Evolutionary conservation across 768 basidiomycete species (phyloP), one percentile per base, ranked within the genome.

Genomic region (Termitomyces sp.): DNA sequence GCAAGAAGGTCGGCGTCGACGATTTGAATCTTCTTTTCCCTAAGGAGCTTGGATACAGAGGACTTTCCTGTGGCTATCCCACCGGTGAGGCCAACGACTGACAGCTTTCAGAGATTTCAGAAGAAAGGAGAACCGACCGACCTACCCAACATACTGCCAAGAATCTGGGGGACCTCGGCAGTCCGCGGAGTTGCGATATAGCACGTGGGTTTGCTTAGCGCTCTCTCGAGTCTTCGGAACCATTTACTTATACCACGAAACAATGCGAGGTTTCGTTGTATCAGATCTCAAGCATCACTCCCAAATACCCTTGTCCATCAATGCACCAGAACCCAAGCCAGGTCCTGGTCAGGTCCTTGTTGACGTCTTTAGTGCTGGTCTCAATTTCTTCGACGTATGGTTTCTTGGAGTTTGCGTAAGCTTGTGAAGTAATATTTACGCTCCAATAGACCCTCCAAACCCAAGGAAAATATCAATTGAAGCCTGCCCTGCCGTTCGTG

Each of bases 21-120:
- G 63, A 98, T 75, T n/a, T 93, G 91, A 32, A 98, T 74, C 32
- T 73, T 59, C 63, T 85, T 85, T 0, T 78, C 74, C 52, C 80
- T 79, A 36, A 98, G 77, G 43, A 94, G 76, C 7, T 74, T 71
- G 0, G 94, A 92, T 11, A 94, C 97, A 13, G 94, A 90, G 0
- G 95, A 97, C 74, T 99, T 99, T 54, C 96, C 94, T 7, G 94
- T 94, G 22, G 94, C 92, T 57, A 99, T 98, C 2, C 95, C 93
- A 8, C 97, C 97, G 30, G 96, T 98, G 22, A 99, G 82, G 41
- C 97, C 96, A 60, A 97, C 82, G 58, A 98, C 95, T 96, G 13
- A 13, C 7, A 41, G 24, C 20, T 20, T 26, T 49, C 16, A 45
- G n/a, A 43, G 22, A 24, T 22, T 24, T 43, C 3, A 30, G 43